A percentile compares a stretch with the other conserved stretches of the same genome.
phyloP scores from a whole-genome alignment of 495 filamentous ascomycete genomes.

The Penicillium cataractarum region DNA sequence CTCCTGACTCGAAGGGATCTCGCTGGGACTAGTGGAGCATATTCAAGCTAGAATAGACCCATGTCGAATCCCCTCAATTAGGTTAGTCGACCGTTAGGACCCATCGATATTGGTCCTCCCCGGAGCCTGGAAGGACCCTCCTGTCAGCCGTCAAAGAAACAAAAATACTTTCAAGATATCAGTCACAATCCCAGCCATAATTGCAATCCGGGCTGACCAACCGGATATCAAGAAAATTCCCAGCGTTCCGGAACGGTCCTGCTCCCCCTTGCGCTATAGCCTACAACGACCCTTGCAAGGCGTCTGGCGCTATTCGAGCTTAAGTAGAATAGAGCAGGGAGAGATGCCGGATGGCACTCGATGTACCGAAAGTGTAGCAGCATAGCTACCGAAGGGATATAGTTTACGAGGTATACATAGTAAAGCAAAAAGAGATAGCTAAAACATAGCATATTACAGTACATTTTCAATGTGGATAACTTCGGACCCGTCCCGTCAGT shows the following conservation, averaged over 20 bases:
- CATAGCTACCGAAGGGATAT: neutral
- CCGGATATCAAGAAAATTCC: conserved; percentile 13
- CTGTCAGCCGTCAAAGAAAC: neutral
- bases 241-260: conserved; percentile 11
- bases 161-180: neutral
- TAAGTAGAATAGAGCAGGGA: neutral
- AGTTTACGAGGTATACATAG: neutral
- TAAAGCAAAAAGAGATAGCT: neutral
- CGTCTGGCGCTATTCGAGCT: conserved; percentile 12
- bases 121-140: too few relatives aligned
- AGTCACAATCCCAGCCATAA: conserved; percentile 6
- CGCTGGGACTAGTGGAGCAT: neutral
- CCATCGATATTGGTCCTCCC: conserved; percentile 5
- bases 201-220: conserved; percentile 14
- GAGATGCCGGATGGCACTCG: neutral
- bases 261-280: conserved; percentile 9
- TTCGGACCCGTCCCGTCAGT: neutral
- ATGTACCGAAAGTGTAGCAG: neutral
- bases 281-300: conserved; percentile 12
- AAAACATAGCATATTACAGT: neutral
- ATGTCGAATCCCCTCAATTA: conserved; percentile 9
- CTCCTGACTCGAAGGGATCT: neutral
- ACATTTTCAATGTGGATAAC: neutral
- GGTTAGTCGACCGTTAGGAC: conserved; percentile 30
- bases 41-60: neutral